Evolutionary conservation across 805 yeast genomes (phyloP), one percentile per base, ranked within the genome.

Genomic region (Monosporozyma aerobia): DNA sequence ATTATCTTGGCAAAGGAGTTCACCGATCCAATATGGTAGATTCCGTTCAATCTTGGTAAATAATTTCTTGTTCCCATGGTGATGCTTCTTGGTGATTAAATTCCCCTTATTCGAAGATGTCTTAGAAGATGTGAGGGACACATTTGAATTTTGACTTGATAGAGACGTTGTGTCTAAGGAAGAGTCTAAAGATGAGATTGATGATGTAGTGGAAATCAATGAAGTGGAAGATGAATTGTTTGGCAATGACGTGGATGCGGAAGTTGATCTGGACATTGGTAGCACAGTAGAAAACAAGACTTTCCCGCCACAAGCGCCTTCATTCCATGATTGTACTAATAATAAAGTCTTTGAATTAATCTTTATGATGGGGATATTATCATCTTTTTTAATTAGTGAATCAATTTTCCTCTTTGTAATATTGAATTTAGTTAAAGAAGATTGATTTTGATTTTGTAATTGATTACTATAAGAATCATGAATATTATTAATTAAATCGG

Each of bases 21-120:
- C 73, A 1, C 81, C 81, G 8, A 80, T 72, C 92, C 92, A 85
- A 22, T 71, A 74, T 0, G 94, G 90, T 11, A 83, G 59, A 9
- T 71, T 65, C 11, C 63, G 56, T 54, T 79, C 82, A 16, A 84
- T 63, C 10, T 61, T 61, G 5, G 65, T 69, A 19, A 58, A 67
- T 10, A 62, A 49, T 27, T 59, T 57, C n/a, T 54, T 52, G 44
- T 56, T 59, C 25, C 52, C 55, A 25, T 33, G 16, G 35, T 47
- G 40, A 14, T 35, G 11, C 23, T 47, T 47, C 19, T 48, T 33
- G 23, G 25, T 39, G n/a, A 35, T 13, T 35, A 35, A 35, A 13
- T 35, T 35, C 4, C 39, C 39, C 13, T 35, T 14, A 14, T 14
- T 35, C 1, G 39, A 35, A 14, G n/a, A 13, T 35, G 39, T 35